phyloP scores from a whole-genome alignment of 1,284 basidiomycete species.

The Puccinia polysora region DNA sequence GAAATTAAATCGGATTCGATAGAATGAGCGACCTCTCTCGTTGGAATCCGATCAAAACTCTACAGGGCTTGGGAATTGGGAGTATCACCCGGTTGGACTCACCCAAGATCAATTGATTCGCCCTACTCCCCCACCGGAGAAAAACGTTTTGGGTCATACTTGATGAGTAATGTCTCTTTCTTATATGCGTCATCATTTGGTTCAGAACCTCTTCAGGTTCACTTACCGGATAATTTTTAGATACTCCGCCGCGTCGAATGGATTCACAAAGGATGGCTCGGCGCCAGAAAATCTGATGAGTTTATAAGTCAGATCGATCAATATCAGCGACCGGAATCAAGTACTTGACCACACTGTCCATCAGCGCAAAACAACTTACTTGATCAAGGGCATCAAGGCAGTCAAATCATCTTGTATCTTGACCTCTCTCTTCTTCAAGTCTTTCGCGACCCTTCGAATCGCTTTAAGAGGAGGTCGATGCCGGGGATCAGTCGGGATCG shows the following conservation, averaged over 20 bases:
- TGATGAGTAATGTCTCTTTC: background rate
- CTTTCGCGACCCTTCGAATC: conserved; percentile 50
- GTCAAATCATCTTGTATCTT: conserved; percentile 53
- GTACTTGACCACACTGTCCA: conserved; percentile 27
- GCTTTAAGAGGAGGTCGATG: conserved; percentile 48
- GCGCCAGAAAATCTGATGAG: conserved; percentile 44
- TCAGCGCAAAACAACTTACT: conserved; percentile 50
- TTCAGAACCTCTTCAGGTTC: background rate
- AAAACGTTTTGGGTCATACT: background rate
- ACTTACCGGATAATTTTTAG: background rate
- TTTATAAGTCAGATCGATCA: background rate
- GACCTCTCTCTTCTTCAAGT: conserved; percentile 51
- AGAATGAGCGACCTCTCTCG: background rate
- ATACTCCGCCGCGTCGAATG: conserved; percentile 47
- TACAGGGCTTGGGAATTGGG: background rate
- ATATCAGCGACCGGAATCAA: background rate
- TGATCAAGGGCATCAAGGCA: conserved; percentile 52
- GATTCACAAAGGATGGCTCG: conserved; percentile 45
- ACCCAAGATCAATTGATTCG: conserved; percentile 2
- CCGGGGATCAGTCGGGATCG: conserved; percentile 2
- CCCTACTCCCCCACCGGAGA: background rate
- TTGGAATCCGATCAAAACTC: background rate
- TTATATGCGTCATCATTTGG: background rate
- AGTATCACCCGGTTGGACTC: background rate
- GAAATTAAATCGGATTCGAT: background rate